Conservation (phyloP, 768 basidiomycete species). For the Termitomyces sp. region DNA sequence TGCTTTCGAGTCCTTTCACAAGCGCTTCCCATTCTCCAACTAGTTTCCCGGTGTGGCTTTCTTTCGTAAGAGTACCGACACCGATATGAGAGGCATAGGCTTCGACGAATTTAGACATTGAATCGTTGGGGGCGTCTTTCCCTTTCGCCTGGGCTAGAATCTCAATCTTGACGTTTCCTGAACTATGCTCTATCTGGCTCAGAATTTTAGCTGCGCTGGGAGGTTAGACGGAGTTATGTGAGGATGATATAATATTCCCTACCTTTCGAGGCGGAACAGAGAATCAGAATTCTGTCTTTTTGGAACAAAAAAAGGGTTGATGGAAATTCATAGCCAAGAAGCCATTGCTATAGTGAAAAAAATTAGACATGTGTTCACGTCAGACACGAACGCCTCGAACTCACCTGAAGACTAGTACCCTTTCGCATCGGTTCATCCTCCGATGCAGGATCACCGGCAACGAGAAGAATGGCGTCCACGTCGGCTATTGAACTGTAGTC, state of each 20-base stretch:
- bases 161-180: slow-evolving; percentile 63
- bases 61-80: slow-evolving; percentile 79
- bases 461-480: slow-evolving; percentile 66
- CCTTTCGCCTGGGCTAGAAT: slow-evolving; percentile 77
- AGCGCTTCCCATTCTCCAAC: slow-evolving; percentile 82
- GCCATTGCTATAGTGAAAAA: slow-evolving; percentile 71
- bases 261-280: slow-evolving; percentile 93
- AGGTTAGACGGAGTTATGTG: slow-evolving; percentile 7
- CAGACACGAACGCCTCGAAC: slow-evolving; percentile 20
- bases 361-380: slow-evolving; percentile 15
- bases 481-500: slow-evolving; percentile 70
- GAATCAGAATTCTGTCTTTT: slow-evolving; percentile 70
- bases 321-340: slow-evolving; percentile 97
- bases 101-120: slow-evolving; percentile 66
- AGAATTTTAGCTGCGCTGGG: slow-evolving; percentile 73
- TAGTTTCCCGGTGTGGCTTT: slow-evolving; percentile 82
- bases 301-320: slow-evolving; percentile 87
- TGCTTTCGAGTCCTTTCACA: slow-evolving; percentile 49
- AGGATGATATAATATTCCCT: not conserved
- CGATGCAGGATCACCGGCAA: slow-evolving; percentile 74
- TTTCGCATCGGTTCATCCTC: slow-evolving; percentile 93
- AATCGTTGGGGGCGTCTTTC: slow-evolving; percentile 75
- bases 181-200: slow-evolving; percentile 65
- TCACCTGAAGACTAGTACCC: slow-evolving; percentile 88
- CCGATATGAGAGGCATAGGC: slow-evolving; percentile 60